Base-by-base conservation (phyloP, 1,284 basidiomycete species). In the Sporisorium exsertum region DNA sequence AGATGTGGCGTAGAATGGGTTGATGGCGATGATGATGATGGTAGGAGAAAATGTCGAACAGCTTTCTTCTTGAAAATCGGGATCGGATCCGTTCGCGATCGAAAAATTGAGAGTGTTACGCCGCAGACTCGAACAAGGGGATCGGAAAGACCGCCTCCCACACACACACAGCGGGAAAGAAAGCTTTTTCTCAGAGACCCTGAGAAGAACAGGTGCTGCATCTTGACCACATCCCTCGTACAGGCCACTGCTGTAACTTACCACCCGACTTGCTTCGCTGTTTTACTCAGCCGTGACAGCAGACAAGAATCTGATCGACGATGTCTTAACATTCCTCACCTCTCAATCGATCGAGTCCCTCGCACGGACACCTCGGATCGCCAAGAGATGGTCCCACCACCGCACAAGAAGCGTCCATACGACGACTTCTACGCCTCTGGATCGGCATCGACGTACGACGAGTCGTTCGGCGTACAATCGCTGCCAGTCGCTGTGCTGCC, bases 401-500 rank as follows among this genome's bases (percentile, higher is more conserved):
- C 62, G 32, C 57, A 59, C 32, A 72, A 66, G 59, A 72, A 63
- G 24, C 56, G 55, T 9, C 59, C 64, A 22, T 45, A 62, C 32
- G 40, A 26, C 20, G 58, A 63, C 7, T 33, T 8, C 35, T 32
- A 37, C 20, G 37, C 4, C 20, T 32, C 35, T 8, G 35, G 26
- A 27, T 22, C 61, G 22, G 10, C 16, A n/a, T 37, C 40, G 18
- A 51, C 56, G 3, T 24, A 59, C 12, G 65, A 72, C 43, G 72
- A 80, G 20, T 54, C 51, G 13, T 73, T 64, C 24, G 80, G 80
- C 32, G 61, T 72, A 16, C 80, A 80, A 45, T 72, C 76, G 0
- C 66, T 84, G 7, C 83, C 83, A 1, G 83, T 84, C 2, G 81
- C 67, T 1, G 53, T 22, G 7, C 58, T 84, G 3, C 78, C 81